Evolutionary conservation across 140 eudicot species (phyloP), one percentile per base, ranked within the genome.

Genomic region (Bidens hawaiensis): DNA sequence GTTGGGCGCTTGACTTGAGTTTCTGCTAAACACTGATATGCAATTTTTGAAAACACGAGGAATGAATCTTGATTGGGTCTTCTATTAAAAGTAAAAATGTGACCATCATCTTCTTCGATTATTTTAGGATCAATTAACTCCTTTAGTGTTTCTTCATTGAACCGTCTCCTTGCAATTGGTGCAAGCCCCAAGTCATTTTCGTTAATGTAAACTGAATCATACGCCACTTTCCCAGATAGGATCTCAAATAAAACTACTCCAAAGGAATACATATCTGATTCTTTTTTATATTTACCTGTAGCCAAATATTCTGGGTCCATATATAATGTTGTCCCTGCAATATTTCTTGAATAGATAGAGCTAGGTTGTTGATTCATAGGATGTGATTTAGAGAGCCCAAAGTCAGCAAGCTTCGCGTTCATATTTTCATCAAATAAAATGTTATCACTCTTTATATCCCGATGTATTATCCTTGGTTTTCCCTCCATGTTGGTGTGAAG

Each of bases 41-140:
- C 51, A 2, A 60, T 40, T 21, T 60, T 40, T 22, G 67, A 41
- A 26, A 62, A 62, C 4, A 19, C 4, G 2, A n/a, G 13, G 15
- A 62, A 62, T 1, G 67, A 62, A 23, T 62, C 67, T 62, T 62
- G 40, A 42, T 62, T 62, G 40, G 67, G 67, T 42, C 67, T 54
- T n/a, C 16, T 42, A 15, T 62, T 62, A 41, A 40, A n/a, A 41
- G 67, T 23, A 62, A 40, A 62, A n/a, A 23, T 15, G 24, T 0
- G 54, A 22, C 42, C 67, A 43, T 25, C 40, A 25, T 40, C 66
- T 12, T 60, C 66, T 38, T 60, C 66, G 9, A 18, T 36, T 1
- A 60, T 60, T 40, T 40, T 60, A 6, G 49, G 36, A 40, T 60
- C 66, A 0, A 60, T 40, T 40, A 62, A 6, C 16, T 62, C 40